These are phyloP conservation scores for Arthroderma sp. DNA, from an alignment of 2,329 filamentous ascomycete species.

Conservation along the genomic window DNA sequence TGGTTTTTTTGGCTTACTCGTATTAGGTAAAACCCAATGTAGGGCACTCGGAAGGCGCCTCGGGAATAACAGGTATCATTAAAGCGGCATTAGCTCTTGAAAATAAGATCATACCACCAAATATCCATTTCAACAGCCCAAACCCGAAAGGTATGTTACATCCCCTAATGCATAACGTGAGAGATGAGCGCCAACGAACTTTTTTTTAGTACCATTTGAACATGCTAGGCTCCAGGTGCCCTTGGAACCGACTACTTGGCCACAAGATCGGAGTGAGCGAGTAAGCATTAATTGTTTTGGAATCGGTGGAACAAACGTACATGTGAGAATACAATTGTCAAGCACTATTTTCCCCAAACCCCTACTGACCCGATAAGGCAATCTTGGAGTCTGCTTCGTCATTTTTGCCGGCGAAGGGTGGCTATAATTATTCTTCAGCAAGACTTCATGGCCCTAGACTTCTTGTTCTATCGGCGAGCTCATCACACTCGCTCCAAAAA, in stretches of 20 bases:
- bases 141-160: constrained; percentile 6
- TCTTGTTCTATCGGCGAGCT: background rate
- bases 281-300: constrained; percentile 18
- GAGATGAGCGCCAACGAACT: background rate
- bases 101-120: constrained; percentile 20
- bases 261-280: constrained; percentile 10
- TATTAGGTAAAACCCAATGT: constrained; percentile 21
- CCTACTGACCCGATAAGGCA: background rate
- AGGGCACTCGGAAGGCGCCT: constrained; percentile 22
- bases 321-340: constrained; percentile 1
- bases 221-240: constrained; percentile 7
- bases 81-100: constrained; percentile 21
- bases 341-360: background rate
- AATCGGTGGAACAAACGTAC: constrained; percentile 12
- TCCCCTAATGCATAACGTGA: constrained; percentile 5
- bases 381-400: background rate
- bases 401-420: background rate
- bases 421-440: background rate
- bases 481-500: background rate
- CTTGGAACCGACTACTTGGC: constrained; percentile 17
- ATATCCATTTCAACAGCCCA: constrained; percentile 9
- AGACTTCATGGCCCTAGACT: background rate
- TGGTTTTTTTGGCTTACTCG: background rate
- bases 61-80: constrained; percentile 21
- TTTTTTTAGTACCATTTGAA: background rate